Conservation (phyloP, 345 rosid genomes). For the Kernera saxatilis region DNA sequence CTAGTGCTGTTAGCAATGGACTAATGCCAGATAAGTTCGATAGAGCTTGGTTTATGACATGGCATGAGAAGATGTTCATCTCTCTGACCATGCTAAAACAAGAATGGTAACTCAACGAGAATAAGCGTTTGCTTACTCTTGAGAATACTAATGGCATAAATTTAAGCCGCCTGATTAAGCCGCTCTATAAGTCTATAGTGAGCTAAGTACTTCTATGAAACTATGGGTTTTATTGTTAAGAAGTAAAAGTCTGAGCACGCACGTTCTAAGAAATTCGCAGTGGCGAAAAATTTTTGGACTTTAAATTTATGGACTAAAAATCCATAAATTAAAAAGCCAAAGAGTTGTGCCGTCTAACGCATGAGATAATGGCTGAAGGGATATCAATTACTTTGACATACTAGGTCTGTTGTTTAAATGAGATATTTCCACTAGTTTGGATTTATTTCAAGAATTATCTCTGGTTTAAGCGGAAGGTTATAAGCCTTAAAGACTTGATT, state of each 20-base stretch:
- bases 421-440: not conserved
- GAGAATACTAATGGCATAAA: not conserved
- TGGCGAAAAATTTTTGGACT: not conserved
- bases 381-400: not conserved
- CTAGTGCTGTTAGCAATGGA: too few relatives aligned
- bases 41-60: too few relatives aligned
- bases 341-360: not conserved
- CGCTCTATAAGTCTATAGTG: not conserved
- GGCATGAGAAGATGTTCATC: too few relatives aligned
- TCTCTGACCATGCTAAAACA: too few relatives aligned
- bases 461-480: not conserved
- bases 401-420: not conserved
- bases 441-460: not conserved
- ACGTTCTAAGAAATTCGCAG: not conserved
- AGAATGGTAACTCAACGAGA: not conserved
- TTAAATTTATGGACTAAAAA: too few relatives aligned
- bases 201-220: not conserved
- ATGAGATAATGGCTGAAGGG: not conserved
- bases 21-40: too few relatives aligned
- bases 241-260: not conserved
- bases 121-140: not conserved
- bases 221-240: not conserved
- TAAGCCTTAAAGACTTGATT: not conserved
- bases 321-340: not conserved
- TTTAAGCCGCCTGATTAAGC: not conserved